Evolutionary conservation across 805 yeast species (phyloP), one percentile per base, ranked within the genome.

Genomic region (Saturnispora quitensis): DNA sequence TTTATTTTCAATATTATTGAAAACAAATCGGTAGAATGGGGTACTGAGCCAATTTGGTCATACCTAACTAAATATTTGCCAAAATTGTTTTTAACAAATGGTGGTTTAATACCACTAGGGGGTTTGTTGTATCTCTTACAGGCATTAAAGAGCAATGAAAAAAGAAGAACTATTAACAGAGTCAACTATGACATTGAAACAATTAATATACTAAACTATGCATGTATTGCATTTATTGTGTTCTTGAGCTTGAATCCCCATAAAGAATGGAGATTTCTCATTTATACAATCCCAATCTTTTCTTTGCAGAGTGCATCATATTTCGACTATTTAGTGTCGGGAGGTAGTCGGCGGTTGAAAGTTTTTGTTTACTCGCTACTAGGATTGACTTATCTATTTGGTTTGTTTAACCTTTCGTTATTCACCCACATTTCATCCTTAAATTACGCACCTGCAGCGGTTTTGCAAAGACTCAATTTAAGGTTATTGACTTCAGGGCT

Each of bases 391-490:
- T 67, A 70, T 24, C 13, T 72, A 0, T 44, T 63, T 0, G 69
- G 79, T 2, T 67, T 0, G 47, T 73, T 45, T 3, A 42, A 25
- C 3, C 77, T 90, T 0, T 43, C 75, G 1, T 61, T 73, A 10
- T 81, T 81, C 73, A 77, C 83, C 0, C 75, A 73, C 45, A 72
- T 81, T 4, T 88, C 96, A 0, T 74, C 84, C 47, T 70, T 71
- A 64, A 91, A 91, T 65, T 91, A 91, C 62, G 96, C 97, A 2
- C 97, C 97, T 12, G 97, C 97, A 0, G 73, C 68, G 1, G 96
- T 96, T 0, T 67, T 89, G 34, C 54, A 62, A 15, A 60, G 61
- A 22, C 73, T 86, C 53, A 85, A 88, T 59, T 24, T 47, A 18
- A 53, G 47, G 28, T 10, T 66, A 1, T 45, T 53, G 18, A 17